Evolutionary conservation across 1,284 basidiomycete genomes (phyloP).

Genomic region (Pisolithus thermaeus): DNA sequence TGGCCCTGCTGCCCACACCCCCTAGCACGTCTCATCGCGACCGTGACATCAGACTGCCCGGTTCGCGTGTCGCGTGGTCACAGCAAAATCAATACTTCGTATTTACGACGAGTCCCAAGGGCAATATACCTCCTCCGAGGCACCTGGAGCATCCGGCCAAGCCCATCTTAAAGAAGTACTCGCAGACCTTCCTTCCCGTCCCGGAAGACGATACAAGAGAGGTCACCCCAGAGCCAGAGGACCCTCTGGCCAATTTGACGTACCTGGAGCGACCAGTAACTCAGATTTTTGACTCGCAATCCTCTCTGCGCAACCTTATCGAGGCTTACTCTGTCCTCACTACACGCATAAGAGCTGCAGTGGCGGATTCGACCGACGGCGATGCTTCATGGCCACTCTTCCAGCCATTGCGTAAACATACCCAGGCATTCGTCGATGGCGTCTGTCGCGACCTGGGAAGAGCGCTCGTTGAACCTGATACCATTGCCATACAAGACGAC

Average conservation of each 20-base stretch:
- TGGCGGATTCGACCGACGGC: conserved; percentile 42
- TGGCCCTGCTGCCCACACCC: conserved; percentile 60
- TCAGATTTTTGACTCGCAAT: conserved; percentile 45
- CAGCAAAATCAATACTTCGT: conserved; percentile 49
- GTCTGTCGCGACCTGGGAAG: conserved; percentile 59
- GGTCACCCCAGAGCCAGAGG: conserved; percentile 62
- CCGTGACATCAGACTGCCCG: conserved; percentile 42
- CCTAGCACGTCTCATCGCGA: conserved; percentile 52
- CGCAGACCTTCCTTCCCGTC: conserved; percentile 31
- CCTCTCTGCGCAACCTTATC: conserved; percentile 51
- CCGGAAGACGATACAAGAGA: conserved; percentile 47
- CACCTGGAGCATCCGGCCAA: conserved; percentile 40
- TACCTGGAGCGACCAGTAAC: conserved; percentile 60
- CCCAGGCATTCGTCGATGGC: conserved; percentile 43
- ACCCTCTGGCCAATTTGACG: conserved; percentile 54
- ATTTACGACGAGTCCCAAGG: conserved; percentile 33
- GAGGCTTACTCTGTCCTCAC: conserved; percentile 67
- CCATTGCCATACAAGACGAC: conserved; percentile 25
- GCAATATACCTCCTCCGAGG: conserved; percentile 29
- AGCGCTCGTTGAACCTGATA: conserved; percentile 53
- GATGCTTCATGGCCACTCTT: conserved; percentile 66
- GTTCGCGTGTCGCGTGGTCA: conserved; percentile 54
- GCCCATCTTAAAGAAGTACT: conserved; percentile 59
- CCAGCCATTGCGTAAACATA: conserved; percentile 54
- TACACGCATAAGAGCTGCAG: conserved; percentile 50